These are phyloP conservation scores for Botrytis medusae DNA, from an alignment of 2,329 filamentous ascomycete genomes.

Conservation along the genomic window DNA sequence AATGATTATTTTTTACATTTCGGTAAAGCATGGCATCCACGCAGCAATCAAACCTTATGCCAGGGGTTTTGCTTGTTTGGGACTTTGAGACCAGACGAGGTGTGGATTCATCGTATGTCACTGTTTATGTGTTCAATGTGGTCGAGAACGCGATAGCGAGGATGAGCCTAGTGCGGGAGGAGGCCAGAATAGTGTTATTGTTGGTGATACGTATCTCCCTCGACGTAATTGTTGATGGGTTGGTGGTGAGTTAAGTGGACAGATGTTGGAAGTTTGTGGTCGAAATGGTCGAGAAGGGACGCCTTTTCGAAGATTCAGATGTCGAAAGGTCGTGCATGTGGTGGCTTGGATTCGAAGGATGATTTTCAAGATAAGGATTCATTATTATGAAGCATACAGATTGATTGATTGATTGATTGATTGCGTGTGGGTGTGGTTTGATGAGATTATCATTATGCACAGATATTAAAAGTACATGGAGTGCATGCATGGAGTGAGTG, in stretches of 20 bases:
- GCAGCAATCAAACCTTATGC: not conserved
- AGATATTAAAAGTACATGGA: not conserved
- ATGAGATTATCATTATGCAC: not conserved
- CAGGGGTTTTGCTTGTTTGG: slow-evolving; percentile 1
- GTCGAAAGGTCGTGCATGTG: not conserved
- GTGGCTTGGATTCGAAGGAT: slow-evolving; percentile 13
- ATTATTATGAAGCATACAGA: not conserved
- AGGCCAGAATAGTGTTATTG: not conserved
- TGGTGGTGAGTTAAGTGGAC: not conserved
- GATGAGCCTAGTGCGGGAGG: not conserved
- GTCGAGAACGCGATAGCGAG: not conserved
- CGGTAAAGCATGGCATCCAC: not conserved
- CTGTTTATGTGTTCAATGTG: not conserved
- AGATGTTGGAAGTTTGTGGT: not conserved
- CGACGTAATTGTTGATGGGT: not conserved
- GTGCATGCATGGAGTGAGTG: not conserved
- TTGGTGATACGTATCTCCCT: not conserved
- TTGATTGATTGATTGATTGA: not conserved
- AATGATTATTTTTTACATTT: not conserved
- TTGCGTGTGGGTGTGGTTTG: not conserved
- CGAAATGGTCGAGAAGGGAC: not conserved
- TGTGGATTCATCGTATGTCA: slow-evolving; percentile 8
- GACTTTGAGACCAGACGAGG: not conserved
- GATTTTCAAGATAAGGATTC: not conserved
- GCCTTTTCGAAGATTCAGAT: not conserved